Evolutionary conservation across 192 early-diverging fungal genomes (phyloP).

Genomic region (Phycomyces blakesleeanus): DNA sequence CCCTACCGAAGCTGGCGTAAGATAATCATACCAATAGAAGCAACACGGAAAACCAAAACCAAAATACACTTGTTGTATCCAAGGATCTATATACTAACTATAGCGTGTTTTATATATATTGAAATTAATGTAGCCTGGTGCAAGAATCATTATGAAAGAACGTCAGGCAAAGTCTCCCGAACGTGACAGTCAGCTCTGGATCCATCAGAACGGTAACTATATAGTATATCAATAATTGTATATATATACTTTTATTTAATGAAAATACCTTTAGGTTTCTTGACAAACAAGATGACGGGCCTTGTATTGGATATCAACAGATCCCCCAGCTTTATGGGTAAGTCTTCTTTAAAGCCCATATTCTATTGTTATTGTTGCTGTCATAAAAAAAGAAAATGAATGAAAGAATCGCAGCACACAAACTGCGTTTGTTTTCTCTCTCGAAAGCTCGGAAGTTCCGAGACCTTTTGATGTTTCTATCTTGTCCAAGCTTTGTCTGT

Average conservation of each 20-base stretch:
- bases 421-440: too few relatives aligned
- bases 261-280: conserved; percentile 16
- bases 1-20: conserved; percentile 13
- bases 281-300: conserved; percentile 30
- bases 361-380: too few relatives aligned
- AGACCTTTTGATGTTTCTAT: too few relatives aligned
- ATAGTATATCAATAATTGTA: neutral
- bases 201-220: conserved; percentile 22
- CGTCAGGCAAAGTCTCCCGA: conserved; percentile 16
- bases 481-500: too few relatives aligned
- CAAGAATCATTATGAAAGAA: conserved; percentile 14
- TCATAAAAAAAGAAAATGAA: too few relatives aligned
- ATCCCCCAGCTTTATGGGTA: conserved; percentile 27
- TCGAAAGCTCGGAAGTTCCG: neutral
- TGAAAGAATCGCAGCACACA: too few relatives aligned
- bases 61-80: too few relatives aligned
- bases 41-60: too few relatives aligned
- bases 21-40: neutral
- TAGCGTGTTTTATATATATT: too few relatives aligned
- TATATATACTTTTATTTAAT: neutral
- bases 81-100: too few relatives aligned
- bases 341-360: neutral
- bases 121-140: conserved; percentile 2
- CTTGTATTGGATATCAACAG: conserved; percentile 29
- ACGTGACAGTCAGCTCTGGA: conserved; percentile 31